A percentile compares a stretch with the other conserved stretches of the same genome.
Evolutionary conservation across 495 filamentous ascomycete species (phyloP).

Genomic region (Lasiosphaeria hispida): DNA sequence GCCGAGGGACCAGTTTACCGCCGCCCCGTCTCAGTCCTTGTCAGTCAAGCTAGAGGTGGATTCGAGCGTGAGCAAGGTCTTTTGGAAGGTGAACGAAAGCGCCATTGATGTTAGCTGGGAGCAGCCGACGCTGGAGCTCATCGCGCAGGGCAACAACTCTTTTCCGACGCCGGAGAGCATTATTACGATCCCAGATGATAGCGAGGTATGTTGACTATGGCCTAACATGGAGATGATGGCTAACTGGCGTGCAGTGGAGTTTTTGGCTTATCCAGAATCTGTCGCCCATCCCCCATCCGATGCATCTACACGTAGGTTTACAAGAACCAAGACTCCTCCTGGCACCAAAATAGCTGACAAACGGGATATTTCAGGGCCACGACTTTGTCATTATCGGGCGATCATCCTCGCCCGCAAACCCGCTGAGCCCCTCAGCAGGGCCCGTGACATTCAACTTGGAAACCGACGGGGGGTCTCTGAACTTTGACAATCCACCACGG

Average conservation of each 20-base stretch:
- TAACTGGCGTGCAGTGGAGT: conserved; percentile 10
- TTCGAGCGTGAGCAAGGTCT: conserved; percentile 10
- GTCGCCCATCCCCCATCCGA: conserved; percentile 42
- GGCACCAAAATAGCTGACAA: not conserved
- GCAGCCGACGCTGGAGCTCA: conserved; percentile 37
- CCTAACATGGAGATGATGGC: not conserved
- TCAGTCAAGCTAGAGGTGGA: conserved; percentile 18
- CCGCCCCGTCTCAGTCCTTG: not conserved
- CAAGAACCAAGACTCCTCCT: not conserved
- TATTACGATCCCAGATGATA: conserved; percentile 34
- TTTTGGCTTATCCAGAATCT: conserved; percentile 35
- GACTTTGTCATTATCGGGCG: conserved; percentile 30
- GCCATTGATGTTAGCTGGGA: conserved; percentile 36
- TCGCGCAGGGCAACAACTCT: conserved; percentile 32
- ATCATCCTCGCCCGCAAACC: conserved; percentile 29
- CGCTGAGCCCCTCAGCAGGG: conserved; percentile 48
- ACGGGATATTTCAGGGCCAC: conserved; percentile 7
- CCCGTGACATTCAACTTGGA: conserved; percentile 25
- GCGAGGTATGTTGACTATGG: conserved; percentile 15
- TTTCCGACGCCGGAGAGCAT: conserved; percentile 34
- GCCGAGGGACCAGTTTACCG: conserved; percentile 13
- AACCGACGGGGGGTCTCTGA: conserved; percentile 26
- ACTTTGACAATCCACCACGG: conserved; percentile 33
- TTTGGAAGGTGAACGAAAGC: conserved; percentile 33
- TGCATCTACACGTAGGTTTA: conserved; percentile 49